A percentile compares a stretch with the other conserved stretches of the same genome.
Conservation (phyloP, 2,329 filamentous ascomycete genomes). For the Madurella fahalii region DNA sequence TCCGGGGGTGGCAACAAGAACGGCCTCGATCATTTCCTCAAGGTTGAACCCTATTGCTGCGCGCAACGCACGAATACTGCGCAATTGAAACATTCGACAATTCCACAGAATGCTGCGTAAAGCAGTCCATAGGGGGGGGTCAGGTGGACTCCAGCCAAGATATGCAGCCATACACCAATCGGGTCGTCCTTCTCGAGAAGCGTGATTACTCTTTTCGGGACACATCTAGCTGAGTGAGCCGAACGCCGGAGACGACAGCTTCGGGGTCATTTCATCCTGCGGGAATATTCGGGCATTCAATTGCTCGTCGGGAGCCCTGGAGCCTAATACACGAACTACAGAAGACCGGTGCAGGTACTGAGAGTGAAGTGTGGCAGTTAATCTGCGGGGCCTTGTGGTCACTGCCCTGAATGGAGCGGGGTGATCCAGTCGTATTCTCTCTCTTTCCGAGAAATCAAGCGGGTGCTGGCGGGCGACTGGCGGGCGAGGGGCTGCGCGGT, state of each 20-base stretch:
- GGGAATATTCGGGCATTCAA: not conserved
- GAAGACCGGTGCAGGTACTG: not conserved
- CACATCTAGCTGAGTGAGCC: not conserved
- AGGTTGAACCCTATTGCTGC: not conserved
- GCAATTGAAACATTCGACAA: not conserved
- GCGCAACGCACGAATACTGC: not conserved
- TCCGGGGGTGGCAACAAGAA: conserved; percentile 6
- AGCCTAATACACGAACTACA: not conserved
- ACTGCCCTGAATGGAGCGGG: too few relatives aligned
- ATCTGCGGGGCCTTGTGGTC: too few relatives aligned
- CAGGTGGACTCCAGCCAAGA: conserved; percentile 8
- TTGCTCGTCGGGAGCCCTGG: not conserved
- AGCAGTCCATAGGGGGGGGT: conserved; percentile 1
- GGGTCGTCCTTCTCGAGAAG: not conserved
- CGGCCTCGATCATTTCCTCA: not conserved
- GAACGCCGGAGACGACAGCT: not conserved
- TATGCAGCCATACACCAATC: conserved; percentile 2
- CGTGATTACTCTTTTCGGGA: not conserved
- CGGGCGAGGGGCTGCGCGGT: too few relatives aligned
- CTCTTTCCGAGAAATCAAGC: too few relatives aligned
- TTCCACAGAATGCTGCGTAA: not conserved
- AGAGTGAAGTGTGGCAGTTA: not conserved
- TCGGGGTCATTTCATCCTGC: not conserved
- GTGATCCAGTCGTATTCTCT: too few relatives aligned
- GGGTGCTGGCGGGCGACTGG: too few relatives aligned